Percentiles rank a stretch among this genome's conserved stretches.
Evolutionary conservation across 345 rosid species (phyloP).

Genomic region (Microthlaspi erraticum): DNA sequence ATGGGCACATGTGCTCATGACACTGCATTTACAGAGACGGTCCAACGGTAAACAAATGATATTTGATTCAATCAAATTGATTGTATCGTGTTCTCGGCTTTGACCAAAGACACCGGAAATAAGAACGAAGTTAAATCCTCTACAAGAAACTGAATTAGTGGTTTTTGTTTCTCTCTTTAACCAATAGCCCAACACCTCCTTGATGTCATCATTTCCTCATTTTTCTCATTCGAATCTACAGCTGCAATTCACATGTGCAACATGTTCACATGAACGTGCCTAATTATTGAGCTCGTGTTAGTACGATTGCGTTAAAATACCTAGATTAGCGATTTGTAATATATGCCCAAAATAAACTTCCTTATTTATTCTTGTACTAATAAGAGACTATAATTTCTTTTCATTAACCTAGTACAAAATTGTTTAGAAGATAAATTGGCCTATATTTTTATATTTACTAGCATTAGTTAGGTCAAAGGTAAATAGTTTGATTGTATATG

Average conservation of each 20-base stretch:
- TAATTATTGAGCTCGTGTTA: not conserved
- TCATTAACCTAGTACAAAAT: too few species aligned
- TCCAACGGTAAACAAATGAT: not conserved
- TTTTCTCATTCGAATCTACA: not conserved
- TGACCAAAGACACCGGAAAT: not conserved
- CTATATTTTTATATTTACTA: not conserved
- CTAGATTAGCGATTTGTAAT: too few species aligned
- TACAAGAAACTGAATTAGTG: too few species aligned
- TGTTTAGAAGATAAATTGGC: not conserved
- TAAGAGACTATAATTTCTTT: not conserved
- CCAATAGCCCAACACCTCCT: too few species aligned
- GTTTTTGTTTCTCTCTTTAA: too few species aligned
- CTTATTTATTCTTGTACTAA: not conserved
- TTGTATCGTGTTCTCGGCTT: not conserved
- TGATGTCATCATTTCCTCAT: not conserved
- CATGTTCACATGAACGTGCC: not conserved
- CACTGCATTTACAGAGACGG: not conserved
- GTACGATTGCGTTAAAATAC: not conserved
- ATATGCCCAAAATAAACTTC: not conserved
- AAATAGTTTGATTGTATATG: slow-evolving; percentile 25
- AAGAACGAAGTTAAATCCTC: too few species aligned
- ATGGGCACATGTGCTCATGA: not conserved
- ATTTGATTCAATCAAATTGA: too few species aligned
- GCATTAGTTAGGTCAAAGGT: slow-evolving; percentile 5
- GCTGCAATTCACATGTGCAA: slow-evolving; percentile 6